Conservation (phyloP, 352 stramenopile genomes). For the Pythium monospermum region DNA sequence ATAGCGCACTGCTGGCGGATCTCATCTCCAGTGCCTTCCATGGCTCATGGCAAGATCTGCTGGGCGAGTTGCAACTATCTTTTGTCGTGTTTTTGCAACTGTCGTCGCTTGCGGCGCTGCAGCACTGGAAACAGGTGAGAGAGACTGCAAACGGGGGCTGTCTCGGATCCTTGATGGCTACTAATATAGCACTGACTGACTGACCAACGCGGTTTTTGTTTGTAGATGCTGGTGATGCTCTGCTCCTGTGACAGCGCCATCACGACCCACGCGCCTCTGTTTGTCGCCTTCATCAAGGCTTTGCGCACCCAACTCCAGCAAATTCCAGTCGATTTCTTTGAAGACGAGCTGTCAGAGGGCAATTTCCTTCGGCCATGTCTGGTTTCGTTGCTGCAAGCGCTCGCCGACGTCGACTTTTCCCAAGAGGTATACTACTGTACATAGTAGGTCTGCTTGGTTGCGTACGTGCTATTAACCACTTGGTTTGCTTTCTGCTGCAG, state of each 20-base stretch:
- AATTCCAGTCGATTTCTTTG: constrained; percentile 22
- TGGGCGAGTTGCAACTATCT: constrained; percentile 92
- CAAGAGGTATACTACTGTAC: constrained; percentile 6
- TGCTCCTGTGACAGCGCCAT: constrained; percentile 31
- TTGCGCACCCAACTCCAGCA: constrained; percentile 30
- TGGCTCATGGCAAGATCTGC: constrained; percentile 62
- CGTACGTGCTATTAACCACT: neutral
- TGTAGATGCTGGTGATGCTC: constrained; percentile 29
- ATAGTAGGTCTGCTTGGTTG: neutral
- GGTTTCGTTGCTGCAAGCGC: constrained; percentile 27
- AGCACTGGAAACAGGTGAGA: constrained; percentile 87
- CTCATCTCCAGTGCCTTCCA: constrained; percentile 1
- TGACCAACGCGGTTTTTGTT: neutral
- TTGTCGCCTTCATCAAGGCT: constrained; percentile 24
- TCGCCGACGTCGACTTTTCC: constrained; percentile 17
- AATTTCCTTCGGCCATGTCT: constrained; percentile 18
- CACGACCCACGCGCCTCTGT: constrained; percentile 17
- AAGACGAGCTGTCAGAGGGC: constrained; percentile 9
- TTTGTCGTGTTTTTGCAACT: constrained; percentile 92
- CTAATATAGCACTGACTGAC: too few species aligned
- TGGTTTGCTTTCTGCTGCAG: neutral
- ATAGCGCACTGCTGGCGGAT: constrained; percentile 10
- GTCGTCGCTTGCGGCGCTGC: constrained; percentile 88
- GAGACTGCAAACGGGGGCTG: too few species aligned
- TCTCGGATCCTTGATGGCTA: too few species aligned